Evolutionary conservation across 805 yeast genomes (phyloP), one percentile per base, ranked within the genome.

Genomic region (Torulaspora gathmanii): DNA sequence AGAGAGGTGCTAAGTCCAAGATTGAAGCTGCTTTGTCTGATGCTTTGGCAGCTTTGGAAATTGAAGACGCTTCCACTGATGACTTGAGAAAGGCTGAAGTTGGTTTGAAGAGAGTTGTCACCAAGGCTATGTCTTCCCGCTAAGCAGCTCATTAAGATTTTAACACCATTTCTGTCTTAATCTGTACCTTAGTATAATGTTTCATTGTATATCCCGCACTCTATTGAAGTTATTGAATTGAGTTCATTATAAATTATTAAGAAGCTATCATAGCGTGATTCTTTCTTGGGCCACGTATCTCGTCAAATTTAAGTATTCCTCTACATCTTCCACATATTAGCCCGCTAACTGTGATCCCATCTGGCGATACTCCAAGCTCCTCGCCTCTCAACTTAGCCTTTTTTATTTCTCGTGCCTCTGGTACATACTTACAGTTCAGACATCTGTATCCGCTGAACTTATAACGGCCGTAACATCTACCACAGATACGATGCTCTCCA

Each of bases 21-120:
- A 86, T 91, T 70, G 98, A 91, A 82, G 74, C 89, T 71, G 96
- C 97, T 76, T 82, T 91, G 69, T 86, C 98, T 64, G 98, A 91
- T 67, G 98, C 98, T 73, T 75, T 91, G 78, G 95, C 95, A 68
- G 90, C 97, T 72, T 85, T 91, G 70, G 96, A 90, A 79, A 78
- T 93, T 58, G 96, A 91, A 79, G 98, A 93, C 63, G 80, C 96
- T 53, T 68, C 95, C 65, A 91, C 96, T 71, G 99, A 93, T 70
- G 97, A 90, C 75, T 82, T 78, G 80, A 87, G 98, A 85, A 93
- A 88, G 85, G 98, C 99, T 70, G 98, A 93, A 82, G 88, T 93
- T 73, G 83, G 89, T 74, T 86, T 93, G 74, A 93, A 93, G 89
- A 87, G 99, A 77, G 96, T 91, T 70, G 97, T 91, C 73, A 91